Conservation (phyloP, 225 moss, liverwort and hornwort species). For the Rhytidiadelphus loreus region DNA sequence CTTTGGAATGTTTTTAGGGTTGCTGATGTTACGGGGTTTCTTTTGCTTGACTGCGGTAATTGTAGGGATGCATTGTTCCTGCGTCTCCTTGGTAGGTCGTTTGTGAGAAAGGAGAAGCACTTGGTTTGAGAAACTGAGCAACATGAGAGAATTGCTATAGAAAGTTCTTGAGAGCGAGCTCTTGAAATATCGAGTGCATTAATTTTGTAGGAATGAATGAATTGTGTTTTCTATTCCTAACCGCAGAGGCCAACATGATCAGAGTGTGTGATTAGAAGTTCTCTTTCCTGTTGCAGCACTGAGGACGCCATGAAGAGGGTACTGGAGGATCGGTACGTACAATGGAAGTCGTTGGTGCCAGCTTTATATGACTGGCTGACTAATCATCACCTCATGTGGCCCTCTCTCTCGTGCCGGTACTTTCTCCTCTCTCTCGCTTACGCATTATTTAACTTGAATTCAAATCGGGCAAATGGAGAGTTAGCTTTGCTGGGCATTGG, state of each 20-base stretch:
- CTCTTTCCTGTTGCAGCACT: not conserved
- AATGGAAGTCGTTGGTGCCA: slow-evolving; percentile 88
- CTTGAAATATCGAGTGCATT: not conserved
- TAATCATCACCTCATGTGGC: slow-evolving; percentile 93
- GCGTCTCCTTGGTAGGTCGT: not conserved
- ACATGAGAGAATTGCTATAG: not conserved
- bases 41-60: not conserved
- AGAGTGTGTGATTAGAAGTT: not conserved
- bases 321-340: slow-evolving; percentile 47
- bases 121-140: not conserved
- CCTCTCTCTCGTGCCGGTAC: slow-evolving; percentile 95
- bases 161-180: not conserved
- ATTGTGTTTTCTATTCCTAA: not conserved
- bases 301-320: slow-evolving; percentile 20
- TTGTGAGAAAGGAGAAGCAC: not conserved
- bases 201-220: not conserved
- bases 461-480: not conserved
- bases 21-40: not conserved
- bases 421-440: not conserved
- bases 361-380: slow-evolving; percentile 94
- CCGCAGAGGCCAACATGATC: not conserved
- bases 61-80: not conserved
- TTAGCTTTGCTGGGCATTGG: not conserved
- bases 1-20: not conserved
- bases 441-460: not conserved